Conservation (phyloP, 257 asterid genomes). For the Nicotiana sylvestris region DNA sequence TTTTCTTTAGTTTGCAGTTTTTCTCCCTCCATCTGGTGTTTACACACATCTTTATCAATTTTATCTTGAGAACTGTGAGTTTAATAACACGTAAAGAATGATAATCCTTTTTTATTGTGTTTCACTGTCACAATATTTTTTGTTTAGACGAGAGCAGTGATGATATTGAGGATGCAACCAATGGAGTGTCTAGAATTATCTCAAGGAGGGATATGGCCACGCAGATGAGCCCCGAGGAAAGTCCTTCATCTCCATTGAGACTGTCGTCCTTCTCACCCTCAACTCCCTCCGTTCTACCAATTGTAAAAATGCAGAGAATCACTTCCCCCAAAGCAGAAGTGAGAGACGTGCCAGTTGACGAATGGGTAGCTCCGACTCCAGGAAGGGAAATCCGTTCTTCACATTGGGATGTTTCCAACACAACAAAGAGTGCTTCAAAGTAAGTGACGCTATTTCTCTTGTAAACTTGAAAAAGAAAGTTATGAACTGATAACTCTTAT, state of each 20-base stretch:
- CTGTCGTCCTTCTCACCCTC: slow-evolving; percentile 24
- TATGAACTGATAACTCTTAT: too few species aligned
- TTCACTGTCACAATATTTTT: not conserved
- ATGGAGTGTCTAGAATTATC: slow-evolving; percentile 5
- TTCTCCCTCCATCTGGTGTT: not conserved
- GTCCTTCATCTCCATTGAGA: slow-evolving; percentile 11
- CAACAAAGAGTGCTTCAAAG: slow-evolving; percentile 60
- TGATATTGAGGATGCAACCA: slow-evolving; percentile 8
- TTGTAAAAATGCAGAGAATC: slow-evolving; percentile 39
- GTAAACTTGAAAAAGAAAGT: not conserved
- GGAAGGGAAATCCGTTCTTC: slow-evolving; percentile 36
- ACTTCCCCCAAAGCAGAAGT: slow-evolving; percentile 50
- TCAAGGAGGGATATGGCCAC: slow-evolving; percentile 25
- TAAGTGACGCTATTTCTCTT: slow-evolving; percentile 19
- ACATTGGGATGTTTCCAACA: slow-evolving; percentile 59
- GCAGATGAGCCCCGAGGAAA: slow-evolving; percentile 22
- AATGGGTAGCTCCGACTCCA: slow-evolving; percentile 58
- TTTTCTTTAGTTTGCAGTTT: not conserved
- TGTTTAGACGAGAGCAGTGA: slow-evolving; percentile 6
- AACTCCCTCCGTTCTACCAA: slow-evolving; percentile 46
- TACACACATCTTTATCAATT: too few species aligned
- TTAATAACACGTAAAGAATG: not conserved
- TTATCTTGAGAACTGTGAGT: not conserved
- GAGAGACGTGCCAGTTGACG: slow-evolving; percentile 75
- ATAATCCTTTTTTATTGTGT: not conserved